Percentiles rank a stretch among this genome's conserved stretches.
Conservation (phyloP, 176 grass and related monocot genomes). For the Leersia perrieri region DNA sequence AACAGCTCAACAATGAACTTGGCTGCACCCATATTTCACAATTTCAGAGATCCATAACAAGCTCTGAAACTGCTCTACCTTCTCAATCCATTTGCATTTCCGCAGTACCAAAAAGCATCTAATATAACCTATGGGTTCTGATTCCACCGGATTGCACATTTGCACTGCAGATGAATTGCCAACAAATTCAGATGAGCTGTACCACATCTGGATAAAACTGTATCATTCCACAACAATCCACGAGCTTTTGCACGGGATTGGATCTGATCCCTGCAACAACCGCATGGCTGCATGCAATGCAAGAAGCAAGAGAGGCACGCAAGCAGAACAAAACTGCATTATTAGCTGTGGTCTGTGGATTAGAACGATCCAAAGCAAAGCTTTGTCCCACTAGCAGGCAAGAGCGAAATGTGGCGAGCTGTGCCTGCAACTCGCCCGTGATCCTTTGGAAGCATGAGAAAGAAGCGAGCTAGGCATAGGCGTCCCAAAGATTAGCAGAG, state of each 20-base stretch:
- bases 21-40: too few relatives aligned
- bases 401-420: not conserved
- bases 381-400: not conserved
- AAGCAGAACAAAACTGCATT: not conserved
- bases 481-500: not conserved
- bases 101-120: not conserved
- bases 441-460: slow-evolving; percentile 11
- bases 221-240: not conserved
- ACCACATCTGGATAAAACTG: slow-evolving; percentile 9
- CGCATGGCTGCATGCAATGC: not conserved
- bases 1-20: too few relatives aligned
- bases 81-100: not conserved
- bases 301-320: not conserved
- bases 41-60: too few relatives aligned
- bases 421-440: slow-evolving; percentile 46
- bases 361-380: slow-evolving; percentile 4
- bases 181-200: not conserved
- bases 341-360: not conserved
- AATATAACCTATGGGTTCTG: not conserved
- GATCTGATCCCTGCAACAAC: slow-evolving; percentile 26
- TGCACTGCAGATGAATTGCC: not conserved
- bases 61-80: not conserved
- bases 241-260: slow-evolving; percentile 16
- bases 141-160: not conserved
- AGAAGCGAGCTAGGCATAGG: not conserved